A percentile compares a stretch with the other conserved stretches of the same genome.
phyloP scores from a whole-genome alignment of 306 rosid genomes.

The Quercus cerris region DNA sequence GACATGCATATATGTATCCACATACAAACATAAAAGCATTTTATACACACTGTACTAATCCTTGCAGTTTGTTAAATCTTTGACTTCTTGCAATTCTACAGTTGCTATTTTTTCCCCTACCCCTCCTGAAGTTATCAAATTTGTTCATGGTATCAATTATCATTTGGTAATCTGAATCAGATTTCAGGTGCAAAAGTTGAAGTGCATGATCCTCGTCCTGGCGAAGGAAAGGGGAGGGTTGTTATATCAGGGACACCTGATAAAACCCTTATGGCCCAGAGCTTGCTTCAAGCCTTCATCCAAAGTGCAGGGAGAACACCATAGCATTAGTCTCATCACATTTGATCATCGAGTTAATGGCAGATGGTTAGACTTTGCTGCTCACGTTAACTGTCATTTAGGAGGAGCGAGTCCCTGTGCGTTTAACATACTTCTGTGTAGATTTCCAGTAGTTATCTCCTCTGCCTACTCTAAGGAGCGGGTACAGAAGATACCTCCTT shows the following conservation, averaged over 20 bases:
- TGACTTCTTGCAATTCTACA: background rate
- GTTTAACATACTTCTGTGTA: background rate
- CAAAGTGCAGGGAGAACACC: constrained; percentile 28
- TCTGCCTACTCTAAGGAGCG: too few relatives aligned
- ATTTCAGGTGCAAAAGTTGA: constrained; percentile 67
- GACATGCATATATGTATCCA: background rate
- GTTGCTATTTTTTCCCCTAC: background rate
- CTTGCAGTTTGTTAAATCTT: background rate
- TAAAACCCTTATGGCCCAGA: constrained; percentile 62
- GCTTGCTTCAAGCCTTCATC: constrained; percentile 71
- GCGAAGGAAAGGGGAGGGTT: constrained; percentile 53
- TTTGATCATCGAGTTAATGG: background rate
- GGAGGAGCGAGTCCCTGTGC: background rate
- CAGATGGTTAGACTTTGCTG: background rate
- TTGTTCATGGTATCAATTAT: background rate
- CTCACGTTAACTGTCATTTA: background rate
- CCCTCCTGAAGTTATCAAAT: background rate
- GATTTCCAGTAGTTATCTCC: too few relatives aligned
- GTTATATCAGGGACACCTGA: constrained; percentile 70
- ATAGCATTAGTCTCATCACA: background rate
- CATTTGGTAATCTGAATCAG: constrained; percentile 33
- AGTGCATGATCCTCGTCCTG: constrained; percentile 49
- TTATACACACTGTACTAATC: background rate
- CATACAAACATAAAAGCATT: background rate
- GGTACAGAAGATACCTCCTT: background rate